These are phyloP conservation scores for Limonomyces culmigenus DNA, from an alignment of 1,284 basidiomycete species.

Conservation along the genomic window DNA sequence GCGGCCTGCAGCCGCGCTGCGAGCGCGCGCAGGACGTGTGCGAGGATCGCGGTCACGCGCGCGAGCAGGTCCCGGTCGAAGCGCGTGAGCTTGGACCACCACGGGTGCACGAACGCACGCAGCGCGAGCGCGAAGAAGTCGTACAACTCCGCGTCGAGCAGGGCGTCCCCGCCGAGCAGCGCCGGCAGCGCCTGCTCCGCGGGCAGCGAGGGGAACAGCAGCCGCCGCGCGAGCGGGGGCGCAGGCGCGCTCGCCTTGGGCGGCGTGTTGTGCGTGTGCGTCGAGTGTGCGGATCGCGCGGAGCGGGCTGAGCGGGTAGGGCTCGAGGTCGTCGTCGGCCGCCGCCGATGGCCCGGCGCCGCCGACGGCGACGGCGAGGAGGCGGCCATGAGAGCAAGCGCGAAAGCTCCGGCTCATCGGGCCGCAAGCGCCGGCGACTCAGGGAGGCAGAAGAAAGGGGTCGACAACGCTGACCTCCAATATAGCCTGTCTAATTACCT, in stretches of 20 bases:
- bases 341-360: neutral
- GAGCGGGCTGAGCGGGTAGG: slow-evolving; percentile 16
- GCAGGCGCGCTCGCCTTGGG: no score
- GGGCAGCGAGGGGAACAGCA: slow-evolving; percentile 47
- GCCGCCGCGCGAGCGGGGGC: slow-evolving; percentile 37
- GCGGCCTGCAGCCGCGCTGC: slow-evolving; percentile 36
- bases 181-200: slow-evolving; percentile 31
- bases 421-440: no score
- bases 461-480: no score
- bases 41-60: slow-evolving; percentile 43
- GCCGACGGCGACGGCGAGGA: neutral
- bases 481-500: no score
- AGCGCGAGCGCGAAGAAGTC: slow-evolving; percentile 63
- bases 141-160: slow-evolving; percentile 53
- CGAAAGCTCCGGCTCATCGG: neutral
- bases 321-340: neutral
- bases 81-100: slow-evolving; percentile 69
- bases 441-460: no score
- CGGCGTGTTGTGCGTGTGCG: slow-evolving; percentile 7
- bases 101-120: slow-evolving; percentile 59
- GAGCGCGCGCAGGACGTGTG: slow-evolving; percentile 37
- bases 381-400: slow-evolving; percentile 1
- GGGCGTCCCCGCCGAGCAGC: slow-evolving; percentile 27
- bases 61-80: slow-evolving; percentile 71
- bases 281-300: slow-evolving; percentile 6